Evolutionary conservation across 495 filamentous ascomycete genomes (phyloP).

Genomic region (Podospora australis): DNA sequence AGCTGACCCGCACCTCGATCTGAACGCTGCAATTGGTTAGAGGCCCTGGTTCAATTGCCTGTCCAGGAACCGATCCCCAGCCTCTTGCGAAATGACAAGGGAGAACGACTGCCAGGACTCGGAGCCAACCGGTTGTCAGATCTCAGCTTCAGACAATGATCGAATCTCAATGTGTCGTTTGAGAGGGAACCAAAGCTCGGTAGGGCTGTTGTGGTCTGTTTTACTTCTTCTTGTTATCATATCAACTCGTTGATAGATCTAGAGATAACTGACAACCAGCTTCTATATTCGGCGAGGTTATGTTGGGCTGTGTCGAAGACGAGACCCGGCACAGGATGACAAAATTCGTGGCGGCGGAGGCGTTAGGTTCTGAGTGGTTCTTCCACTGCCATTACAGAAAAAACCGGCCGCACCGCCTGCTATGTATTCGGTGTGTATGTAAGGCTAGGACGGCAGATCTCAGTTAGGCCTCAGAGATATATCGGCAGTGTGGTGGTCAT

Average conservation of each 20-base stretch:
- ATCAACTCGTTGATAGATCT: too few relatives aligned
- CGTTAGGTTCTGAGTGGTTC: not conserved
- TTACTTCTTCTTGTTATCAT: too few relatives aligned
- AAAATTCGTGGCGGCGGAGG: not conserved
- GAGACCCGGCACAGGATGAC: not conserved
- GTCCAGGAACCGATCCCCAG: constrained; percentile 18
- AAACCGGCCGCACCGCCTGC: not conserved
- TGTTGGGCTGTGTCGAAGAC: not conserved
- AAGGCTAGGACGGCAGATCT: not conserved
- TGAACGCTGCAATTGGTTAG: constrained; percentile 10
- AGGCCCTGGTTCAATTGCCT: constrained; percentile 9
- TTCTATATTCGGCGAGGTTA: not conserved
- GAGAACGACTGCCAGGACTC: constrained; percentile 9
- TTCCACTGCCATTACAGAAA: not conserved
- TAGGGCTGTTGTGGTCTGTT: too few relatives aligned
- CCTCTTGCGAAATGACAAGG: constrained; percentile 24
- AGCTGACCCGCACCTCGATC: constrained; percentile 9
- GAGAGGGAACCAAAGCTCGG: too few relatives aligned
- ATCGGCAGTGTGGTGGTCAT: too few relatives aligned
- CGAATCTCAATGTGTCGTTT: too few relatives aligned
- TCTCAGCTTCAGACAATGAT: too few relatives aligned
- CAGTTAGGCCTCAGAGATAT: too few relatives aligned
- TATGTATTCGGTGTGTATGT: not conserved
- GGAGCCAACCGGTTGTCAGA: constrained; percentile 10
- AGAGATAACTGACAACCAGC: too few relatives aligned